Percentiles rank a stretch among this genome's conserved stretches.
Evolutionary conservation across 768 basidiomycete genomes (phyloP).

Genomic region (Suillus placidus): DNA sequence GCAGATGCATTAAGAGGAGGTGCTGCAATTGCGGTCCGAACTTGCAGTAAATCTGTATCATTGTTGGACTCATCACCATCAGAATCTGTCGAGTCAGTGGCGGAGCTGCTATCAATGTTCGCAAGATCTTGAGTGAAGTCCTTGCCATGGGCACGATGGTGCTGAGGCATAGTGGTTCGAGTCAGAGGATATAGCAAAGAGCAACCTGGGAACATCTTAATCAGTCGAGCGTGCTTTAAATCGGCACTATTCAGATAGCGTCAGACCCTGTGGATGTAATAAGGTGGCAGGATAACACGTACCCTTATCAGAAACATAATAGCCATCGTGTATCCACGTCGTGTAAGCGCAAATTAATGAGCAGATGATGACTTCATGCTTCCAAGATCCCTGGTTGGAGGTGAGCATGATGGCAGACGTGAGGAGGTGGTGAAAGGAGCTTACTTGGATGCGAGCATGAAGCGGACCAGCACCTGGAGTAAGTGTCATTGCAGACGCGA

Average conservation of each 20-base stretch:
- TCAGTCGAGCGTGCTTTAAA: neutral
- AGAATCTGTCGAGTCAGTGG: neutral
- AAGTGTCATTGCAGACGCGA: too few species aligned
- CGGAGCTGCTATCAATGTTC: neutral
- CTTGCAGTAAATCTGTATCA: neutral
- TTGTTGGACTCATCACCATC: neutral
- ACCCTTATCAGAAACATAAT: slow-evolving; percentile 4
- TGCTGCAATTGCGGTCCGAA: neutral
- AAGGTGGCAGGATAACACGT: neutral
- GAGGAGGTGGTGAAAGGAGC: too few species aligned
- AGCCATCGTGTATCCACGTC: neutral
- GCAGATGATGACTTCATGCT: neutral
- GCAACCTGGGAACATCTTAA: neutral
- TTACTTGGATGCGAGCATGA: too few species aligned
- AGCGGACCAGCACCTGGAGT: too few species aligned
- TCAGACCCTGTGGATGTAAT: slow-evolving; percentile 1
- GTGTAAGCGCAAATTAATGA: neutral
- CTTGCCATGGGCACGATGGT: neutral
- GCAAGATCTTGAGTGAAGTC: neutral
- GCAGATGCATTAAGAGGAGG: neutral
- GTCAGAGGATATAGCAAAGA: neutral
- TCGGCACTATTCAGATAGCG: neutral
- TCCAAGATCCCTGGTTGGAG: too few species aligned
- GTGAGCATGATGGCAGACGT: too few species aligned
- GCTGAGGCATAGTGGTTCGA: neutral